Percentiles rank a stretch among this genome's conserved stretches.
phyloP scores from a whole-genome alignment of 805 yeast genomes.

The Metschnikowia dekortorum region DNA sequence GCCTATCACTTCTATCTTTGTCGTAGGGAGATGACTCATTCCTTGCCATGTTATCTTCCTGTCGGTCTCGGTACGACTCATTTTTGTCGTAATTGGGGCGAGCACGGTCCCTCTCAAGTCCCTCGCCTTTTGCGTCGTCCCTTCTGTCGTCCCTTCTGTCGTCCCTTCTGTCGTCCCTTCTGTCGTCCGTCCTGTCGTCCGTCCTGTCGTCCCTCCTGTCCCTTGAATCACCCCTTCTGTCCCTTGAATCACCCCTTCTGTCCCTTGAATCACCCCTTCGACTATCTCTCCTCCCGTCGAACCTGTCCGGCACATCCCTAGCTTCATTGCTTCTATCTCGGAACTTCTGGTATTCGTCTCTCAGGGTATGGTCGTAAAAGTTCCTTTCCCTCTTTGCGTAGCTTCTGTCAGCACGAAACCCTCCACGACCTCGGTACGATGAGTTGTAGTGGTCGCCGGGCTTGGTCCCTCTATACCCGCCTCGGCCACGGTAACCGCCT shows the following conservation, averaged over 20 bases:
- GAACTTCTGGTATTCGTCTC: background rate
- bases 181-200: background rate
- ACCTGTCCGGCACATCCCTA: background rate
- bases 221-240: background rate
- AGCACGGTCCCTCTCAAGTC: background rate
- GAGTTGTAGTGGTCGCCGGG: constrained; percentile 12
- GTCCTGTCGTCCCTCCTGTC: background rate
- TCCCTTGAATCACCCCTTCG: background rate
- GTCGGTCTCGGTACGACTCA: background rate
- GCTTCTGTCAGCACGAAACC: constrained; percentile 1
- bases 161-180: background rate
- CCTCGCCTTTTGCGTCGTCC: background rate
- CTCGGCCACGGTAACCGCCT: constrained; percentile 15
- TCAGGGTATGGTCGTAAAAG: background rate
- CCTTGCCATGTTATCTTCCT: background rate
- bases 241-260: background rate
- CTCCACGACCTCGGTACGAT: constrained; percentile 17
- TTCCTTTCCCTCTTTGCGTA: background rate
- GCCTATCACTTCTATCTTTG: background rate
- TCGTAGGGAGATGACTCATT: background rate
- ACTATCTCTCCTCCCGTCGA: background rate
- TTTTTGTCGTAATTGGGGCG: background rate
- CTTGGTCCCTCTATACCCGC: constrained; percentile 23
- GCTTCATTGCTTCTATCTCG: background rate
- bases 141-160: background rate